These are phyloP conservation scores for Binderoboletus segoi DNA, from an alignment of 1,284 basidiomycete species.

Conservation along the genomic window DNA sequence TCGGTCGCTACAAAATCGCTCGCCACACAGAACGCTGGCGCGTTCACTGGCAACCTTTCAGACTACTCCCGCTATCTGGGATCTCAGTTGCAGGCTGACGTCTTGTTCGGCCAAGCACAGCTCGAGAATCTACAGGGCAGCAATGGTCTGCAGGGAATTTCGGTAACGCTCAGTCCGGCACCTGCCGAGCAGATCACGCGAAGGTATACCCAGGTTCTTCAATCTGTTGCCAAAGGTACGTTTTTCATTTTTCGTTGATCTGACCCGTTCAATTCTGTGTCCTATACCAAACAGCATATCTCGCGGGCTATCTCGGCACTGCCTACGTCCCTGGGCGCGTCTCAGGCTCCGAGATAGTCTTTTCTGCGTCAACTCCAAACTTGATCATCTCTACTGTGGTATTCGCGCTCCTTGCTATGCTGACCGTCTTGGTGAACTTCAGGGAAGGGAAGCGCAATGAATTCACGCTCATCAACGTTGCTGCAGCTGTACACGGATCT, in stretches of 20 bases:
- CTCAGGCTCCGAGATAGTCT: conserved; percentile 22
- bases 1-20: conserved; percentile 20
- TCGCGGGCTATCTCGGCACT: conserved; percentile 21
- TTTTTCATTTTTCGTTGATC: background rate
- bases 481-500: too few relatives aligned
- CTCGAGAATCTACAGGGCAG: conserved; percentile 1
- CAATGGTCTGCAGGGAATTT: background rate
- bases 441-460: background rate
- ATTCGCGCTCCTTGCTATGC: background rate
- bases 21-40: background rate
- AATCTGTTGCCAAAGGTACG: conserved; percentile 23
- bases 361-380: conserved; percentile 25
- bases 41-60: background rate
- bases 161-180: background rate
- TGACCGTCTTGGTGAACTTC: background rate
- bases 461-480: too few relatives aligned
- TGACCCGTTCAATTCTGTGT: background rate
- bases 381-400: background rate
- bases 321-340: conserved; percentile 32
- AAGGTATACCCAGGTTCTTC: conserved; percentile 21
- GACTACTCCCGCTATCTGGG: conserved; percentile 7
- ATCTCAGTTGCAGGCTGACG: conserved; percentile 17
- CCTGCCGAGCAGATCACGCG: conserved; percentile 18
- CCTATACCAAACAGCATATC: conserved; percentile 11
- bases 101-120: conserved; percentile 24